Conservation (phyloP, 2,329 filamentous ascomycete genomes). For the Stenocarpella maydis region DNA sequence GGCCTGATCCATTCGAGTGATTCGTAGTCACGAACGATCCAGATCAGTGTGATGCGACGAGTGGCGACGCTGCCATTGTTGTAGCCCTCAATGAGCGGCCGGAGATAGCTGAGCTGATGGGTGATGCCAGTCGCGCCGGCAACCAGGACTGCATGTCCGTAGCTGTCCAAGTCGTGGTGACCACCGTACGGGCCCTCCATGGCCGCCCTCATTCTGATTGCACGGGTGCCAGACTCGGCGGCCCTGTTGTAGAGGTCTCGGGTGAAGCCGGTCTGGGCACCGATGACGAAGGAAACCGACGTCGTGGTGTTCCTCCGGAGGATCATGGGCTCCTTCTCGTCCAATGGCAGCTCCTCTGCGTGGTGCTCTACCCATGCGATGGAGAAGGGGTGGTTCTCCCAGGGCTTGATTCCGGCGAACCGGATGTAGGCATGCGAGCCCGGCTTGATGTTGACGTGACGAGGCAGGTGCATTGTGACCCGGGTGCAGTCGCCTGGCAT, state of each 20-base stretch:
- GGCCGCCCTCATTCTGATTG: conserved; percentile 72
- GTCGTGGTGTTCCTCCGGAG: conserved; percentile 51
- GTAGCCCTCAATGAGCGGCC: conserved; percentile 76
- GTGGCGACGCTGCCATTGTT: conserved; percentile 78
- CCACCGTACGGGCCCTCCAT: conserved; percentile 91
- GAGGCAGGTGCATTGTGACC: conserved; percentile 74
- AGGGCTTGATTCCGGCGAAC: conserved; percentile 70
- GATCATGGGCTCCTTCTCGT: conserved; percentile 50
- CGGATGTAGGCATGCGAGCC: conserved; percentile 81
- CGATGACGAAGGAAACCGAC: conserved; percentile 81
- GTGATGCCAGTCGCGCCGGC: conserved; percentile 95
- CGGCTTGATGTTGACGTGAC: conserved; percentile 70
- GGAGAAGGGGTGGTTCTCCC: conserved; percentile 82
- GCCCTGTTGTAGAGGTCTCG: conserved; percentile 80
- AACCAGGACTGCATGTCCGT: conserved; percentile 90
- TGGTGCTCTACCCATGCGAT: conserved; percentile 75
- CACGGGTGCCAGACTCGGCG: conserved; percentile 56
- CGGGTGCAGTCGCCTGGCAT: conserved; percentile 75
- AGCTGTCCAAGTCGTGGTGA: conserved; percentile 86
- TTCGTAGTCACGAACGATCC: conserved; percentile 90
- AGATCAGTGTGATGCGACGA: conserved; percentile 82
- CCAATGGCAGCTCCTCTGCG: conserved; percentile 48
- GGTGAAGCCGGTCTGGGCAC: conserved; percentile 88
- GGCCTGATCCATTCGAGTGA: conserved; percentile 92
- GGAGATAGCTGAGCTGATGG: conserved; percentile 89